These are phyloP conservation scores for Candida hungchunana DNA, from an alignment of 805 yeast species.

Conservation along the genomic window DNA sequence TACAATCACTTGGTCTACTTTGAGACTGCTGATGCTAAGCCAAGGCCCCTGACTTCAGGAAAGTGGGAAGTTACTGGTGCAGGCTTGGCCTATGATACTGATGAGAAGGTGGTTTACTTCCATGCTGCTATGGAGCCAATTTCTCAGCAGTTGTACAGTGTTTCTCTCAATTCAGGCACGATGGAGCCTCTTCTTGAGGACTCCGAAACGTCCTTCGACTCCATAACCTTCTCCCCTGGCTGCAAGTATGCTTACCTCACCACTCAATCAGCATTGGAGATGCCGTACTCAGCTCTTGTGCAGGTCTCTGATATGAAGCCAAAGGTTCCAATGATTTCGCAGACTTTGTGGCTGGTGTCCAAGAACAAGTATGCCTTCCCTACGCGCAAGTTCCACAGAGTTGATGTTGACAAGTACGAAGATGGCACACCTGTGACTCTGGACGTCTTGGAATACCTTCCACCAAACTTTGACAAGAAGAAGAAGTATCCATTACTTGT, in stretches of 20 bases:
- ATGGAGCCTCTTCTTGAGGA: constrained; percentile 45
- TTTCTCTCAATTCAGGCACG: constrained; percentile 26
- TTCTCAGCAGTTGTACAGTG: constrained; percentile 22
- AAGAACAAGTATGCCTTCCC: constrained; percentile 50
- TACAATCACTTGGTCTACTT: constrained; percentile 78
- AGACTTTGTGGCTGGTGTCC: constrained; percentile 6
- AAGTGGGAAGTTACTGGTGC: constrained; percentile 79
- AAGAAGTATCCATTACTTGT: constrained; percentile 73
- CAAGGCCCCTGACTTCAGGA: constrained; percentile 64
- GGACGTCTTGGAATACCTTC: constrained; percentile 73
- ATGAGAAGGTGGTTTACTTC: constrained; percentile 47
- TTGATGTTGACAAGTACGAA: constrained; percentile 42
- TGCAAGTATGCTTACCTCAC: constrained; percentile 60
- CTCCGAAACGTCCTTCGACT: constrained; percentile 54
- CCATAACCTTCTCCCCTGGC: constrained; percentile 69
- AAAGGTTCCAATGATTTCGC: constrained; percentile 7
- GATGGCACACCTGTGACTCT: constrained; percentile 41
- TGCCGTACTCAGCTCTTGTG: constrained; percentile 67
- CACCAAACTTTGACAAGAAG: constrained; percentile 60
- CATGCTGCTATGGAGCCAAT: constrained; percentile 56
- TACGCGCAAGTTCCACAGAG: constrained; percentile 39
- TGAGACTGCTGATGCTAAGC: constrained; percentile 48
- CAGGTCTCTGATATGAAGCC: constrained; percentile 33
- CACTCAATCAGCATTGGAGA: constrained; percentile 66
- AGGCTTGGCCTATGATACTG: constrained; percentile 53